phyloP scores from a whole-genome alignment of 163 green algal species.

The Scenedesmus sp. region DNA sequence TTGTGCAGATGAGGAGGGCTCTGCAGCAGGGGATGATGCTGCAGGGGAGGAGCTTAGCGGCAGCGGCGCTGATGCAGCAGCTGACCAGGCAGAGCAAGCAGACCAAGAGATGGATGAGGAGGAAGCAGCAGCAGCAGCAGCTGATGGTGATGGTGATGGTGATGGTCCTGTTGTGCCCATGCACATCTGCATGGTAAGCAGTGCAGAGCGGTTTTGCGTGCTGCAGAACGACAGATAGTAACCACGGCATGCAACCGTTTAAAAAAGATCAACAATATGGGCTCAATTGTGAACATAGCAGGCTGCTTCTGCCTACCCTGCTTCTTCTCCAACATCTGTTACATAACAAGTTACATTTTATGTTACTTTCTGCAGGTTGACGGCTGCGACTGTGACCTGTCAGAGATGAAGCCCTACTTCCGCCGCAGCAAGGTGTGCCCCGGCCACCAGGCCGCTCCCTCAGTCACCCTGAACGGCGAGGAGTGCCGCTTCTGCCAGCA shows the following conservation, averaged over 20 bases:
- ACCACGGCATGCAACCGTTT: background rate
- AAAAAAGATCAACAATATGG: background rate
- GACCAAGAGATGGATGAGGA: background rate
- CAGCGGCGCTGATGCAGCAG: background rate
- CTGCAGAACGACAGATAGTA: background rate
- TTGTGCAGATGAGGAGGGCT: background rate
- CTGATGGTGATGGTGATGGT: background rate
- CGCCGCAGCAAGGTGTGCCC: constrained; percentile 54
- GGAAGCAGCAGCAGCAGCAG: constrained; percentile 2
- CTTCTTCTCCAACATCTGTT: background rate
- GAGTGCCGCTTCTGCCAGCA: constrained; percentile 67
- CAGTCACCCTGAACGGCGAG: constrained; percentile 39
- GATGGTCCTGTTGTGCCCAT: background rate
- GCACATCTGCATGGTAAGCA: constrained; percentile 29
- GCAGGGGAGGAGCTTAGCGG: background rate
- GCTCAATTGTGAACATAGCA: background rate
- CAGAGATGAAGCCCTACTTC: constrained; percentile 56
- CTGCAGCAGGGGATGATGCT: background rate
- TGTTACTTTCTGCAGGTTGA: constrained; percentile 25
- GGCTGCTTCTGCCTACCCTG: background rate
- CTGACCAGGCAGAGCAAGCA: background rate
- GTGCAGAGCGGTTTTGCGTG: background rate
- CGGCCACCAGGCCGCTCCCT: constrained; percentile 34
- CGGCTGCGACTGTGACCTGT: constrained; percentile 50
- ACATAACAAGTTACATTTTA: background rate